Evolutionary conservation across 2,329 filamentous ascomycete genomes (phyloP), one percentile per base, ranked within the genome.

Genomic region (Fusarium sp.): DNA sequence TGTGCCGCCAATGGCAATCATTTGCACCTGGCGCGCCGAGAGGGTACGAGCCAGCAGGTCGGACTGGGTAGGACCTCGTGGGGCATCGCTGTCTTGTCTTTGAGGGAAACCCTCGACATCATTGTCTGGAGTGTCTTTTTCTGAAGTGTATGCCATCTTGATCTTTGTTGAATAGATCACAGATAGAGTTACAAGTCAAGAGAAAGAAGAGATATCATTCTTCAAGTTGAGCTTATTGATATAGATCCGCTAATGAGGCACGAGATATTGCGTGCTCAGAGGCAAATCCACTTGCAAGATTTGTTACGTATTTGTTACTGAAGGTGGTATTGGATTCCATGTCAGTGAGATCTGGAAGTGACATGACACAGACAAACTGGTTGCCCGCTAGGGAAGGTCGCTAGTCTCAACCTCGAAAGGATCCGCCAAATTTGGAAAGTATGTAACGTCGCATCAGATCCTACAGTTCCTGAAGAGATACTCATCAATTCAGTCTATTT

Each of bases 1-100:
- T 2, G 85, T 88, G 37, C 86, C 86, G 21, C 84, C 86, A 50
- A 88, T 86, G 44, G 89, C 89, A 65, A 91, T 89, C 88, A 91
- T 90, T 78, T 90, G 88, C 13, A 90, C 86, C 76, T 90, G 89
- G n/a, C 88, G 84, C 18, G 86, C 77, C 4, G 86, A 87, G 14
- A 90, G 81, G 43, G 85, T 84, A 7, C 88, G 85, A 21, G 82
- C 81, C 13, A 90, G 80, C 55, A 79, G 80, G 70, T 88, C 85
- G 4, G 81, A 75, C 48, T 75, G 73, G 39, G 73, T 68, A 42
- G 73, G 73, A 44, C 64, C 49, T 51, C 49, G 23, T 51, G 31
- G 58, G 19, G 42, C 37, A 30, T 45, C 39, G 51, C 39, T 58
- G 44, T 58, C 19, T 54, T 54, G 65, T 34, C 37, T 34, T 39